Evolutionary conservation across 2,329 filamentous ascomycete genomes (phyloP), one percentile per base, ranked within the genome.

Genomic region (Neopestalotiopsis rosae): DNA sequence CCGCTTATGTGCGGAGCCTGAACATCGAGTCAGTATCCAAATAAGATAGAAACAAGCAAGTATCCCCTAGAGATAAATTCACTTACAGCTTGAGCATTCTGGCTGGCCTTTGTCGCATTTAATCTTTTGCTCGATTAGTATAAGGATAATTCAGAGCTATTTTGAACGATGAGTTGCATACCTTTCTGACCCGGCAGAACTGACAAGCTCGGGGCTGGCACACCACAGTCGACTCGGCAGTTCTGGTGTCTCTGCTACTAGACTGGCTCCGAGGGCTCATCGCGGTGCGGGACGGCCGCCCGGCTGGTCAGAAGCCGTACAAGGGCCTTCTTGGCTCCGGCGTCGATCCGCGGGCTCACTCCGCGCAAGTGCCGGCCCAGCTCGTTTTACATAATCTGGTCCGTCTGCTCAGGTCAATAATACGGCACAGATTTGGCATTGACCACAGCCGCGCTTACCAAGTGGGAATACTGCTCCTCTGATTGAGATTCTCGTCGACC

Each of bases 91-190:
- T 30, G 61, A 40, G 32, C 61, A 63, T n/a, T 28, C 32, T 20
- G 61, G 61, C 61, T 63, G 61, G 32, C 14, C 61, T 42, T 63
- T 63, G 32, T 63, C 61, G 42, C 61, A 63, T 45, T 40, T 63
- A 6, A 63, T 63, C 61, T 63, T n/a, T n/a, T 12, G 7, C 24
- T 24, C 57, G 17, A 17, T 28, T 13, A 59, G 57, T 24, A 24
- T 59, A 17, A 9, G 24, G 57, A 30, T 34, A 30, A 30, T 20
- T 5, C 20, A 30, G 7, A 24, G 5, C 57, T 5, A 2, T 24
- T 17, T 34, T 13, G 57, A 3, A 12, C 10, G 57, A 59, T 14
- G 24, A 6, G 24, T 34, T 30, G 28, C 57, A 30, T 28, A 34
- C 57, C 24, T 59, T 59, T 17, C 57, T 30, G 24, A 59, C 57